Evolutionary conservation across 1,139 yeast species (phyloP), one percentile per base, ranked within the genome.

Genomic region (Protomyces gravidus): DNA sequence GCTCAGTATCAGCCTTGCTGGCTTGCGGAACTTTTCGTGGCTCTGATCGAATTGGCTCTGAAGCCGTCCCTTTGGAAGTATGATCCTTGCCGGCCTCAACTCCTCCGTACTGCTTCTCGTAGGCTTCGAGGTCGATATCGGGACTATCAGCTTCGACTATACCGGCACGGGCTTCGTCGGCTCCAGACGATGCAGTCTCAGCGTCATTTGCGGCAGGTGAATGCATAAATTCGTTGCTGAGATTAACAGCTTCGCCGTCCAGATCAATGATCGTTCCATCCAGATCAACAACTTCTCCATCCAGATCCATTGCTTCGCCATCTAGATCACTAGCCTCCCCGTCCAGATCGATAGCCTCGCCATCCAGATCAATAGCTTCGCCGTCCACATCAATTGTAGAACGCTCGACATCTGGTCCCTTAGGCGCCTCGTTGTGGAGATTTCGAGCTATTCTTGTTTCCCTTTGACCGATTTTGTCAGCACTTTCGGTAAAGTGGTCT

Each of bases 401-500:
- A 6, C 46, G 46, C 7, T 50, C 55, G 23, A 33, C 21, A 3
- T 19, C 55, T 19, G 7, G 33, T 9, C 6, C 42, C 17, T n/a
- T 0, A 11, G 27, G 9, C 21, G 42, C 26, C 9, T 28, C 45
- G 11, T 5, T n/a, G n/a, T n/a, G n/a, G n/a, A n/a, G n/a, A n/a
- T n/a, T n/a, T n/a, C n/a, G n/a, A n/a, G n/a, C n/a, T n/a, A n/a
- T n/a, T n/a, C n/a, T n/a, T n/a, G n/a, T n/a, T n/a, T n/a, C n/a
- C n/a, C n/a, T n/a, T n/a, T n/a, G n/a, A n/a, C n/a, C n/a, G n/a
- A n/a, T n/a, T n/a, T n/a, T n/a, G n/a, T n/a, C n/a, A n/a, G n/a
- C n/a, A 13, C 13, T 15, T 7, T 23, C 64, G 60, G 11, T 52
- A 30, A 15, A 63, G 55, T 30, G 11, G 17, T 15, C 30, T 49